Conservation (phyloP, 305 asterid genomes). For the Lippia alba region DNA sequence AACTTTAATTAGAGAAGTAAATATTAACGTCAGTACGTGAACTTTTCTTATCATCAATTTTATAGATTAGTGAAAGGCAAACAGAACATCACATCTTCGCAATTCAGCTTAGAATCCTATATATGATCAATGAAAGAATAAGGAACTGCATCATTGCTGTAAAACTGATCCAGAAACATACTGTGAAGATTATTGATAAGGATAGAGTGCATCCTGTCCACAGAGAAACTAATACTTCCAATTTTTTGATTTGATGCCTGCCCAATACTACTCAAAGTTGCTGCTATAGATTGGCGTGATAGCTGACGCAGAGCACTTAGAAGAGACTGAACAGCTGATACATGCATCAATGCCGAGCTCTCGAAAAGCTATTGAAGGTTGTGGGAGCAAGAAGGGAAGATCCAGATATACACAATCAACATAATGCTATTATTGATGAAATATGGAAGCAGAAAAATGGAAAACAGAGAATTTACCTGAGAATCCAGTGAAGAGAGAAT, state of each 20-base stretch:
- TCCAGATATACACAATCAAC: constrained; percentile 31
- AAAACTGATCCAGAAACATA: constrained; percentile 53
- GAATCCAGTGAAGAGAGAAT: constrained; percentile 91
- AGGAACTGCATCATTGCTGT: constrained; percentile 33
- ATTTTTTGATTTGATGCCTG: constrained; percentile 79
- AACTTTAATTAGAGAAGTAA: constrained; percentile 20
- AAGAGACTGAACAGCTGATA: constrained; percentile 88
- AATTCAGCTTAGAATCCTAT: constrained; percentile 25
- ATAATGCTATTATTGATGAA: constrained; percentile 25
- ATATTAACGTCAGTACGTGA: constrained; percentile 17
- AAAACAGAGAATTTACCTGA: constrained; percentile 57
- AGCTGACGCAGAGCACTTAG: constrained; percentile 91
- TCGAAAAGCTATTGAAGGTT: constrained; percentile 94
- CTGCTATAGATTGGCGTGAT: constrained; percentile 79
- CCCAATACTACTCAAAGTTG: constrained; percentile 67
- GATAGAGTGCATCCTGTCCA: constrained; percentile 87
- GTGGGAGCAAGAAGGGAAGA: too few relatives aligned
- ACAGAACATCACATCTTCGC: constrained; percentile 2
- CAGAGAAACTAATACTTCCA: constrained; percentile 85
- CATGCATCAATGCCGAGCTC: constrained; percentile 94
- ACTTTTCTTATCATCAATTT: constrained; percentile 11
- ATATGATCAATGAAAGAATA: constrained; percentile 32
- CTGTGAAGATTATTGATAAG: constrained; percentile 92
- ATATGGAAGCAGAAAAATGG: constrained; percentile 22
- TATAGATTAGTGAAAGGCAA: constrained; percentile 6